Evolutionary conservation across 805 yeast genomes (phyloP), one percentile per base, ranked within the genome.

Genomic region (Myxozyma geophila): DNA sequence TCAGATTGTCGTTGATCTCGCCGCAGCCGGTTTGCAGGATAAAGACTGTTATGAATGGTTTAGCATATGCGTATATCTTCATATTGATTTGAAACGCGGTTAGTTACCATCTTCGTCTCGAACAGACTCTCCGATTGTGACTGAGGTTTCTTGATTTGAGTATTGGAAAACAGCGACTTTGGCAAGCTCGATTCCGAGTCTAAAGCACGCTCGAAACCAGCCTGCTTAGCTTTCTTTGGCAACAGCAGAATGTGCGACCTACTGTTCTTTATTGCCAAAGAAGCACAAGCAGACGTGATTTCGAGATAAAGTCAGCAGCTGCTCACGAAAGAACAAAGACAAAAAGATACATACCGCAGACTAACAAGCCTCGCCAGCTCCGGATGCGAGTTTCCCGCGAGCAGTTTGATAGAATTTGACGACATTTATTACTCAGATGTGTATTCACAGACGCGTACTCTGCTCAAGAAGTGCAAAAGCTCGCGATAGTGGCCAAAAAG

Each of bases 91-190:
- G n/a, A 21, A 58, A 39, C 8, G 28, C 39, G 7, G 21, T 19
- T 10, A 19, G 33, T 59, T 21, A 66, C 70, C 73, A 71, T 91
- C 97, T 74, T 92, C 96, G 73, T 92, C 97, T 76, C 97, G 84
- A 33, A 91, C 89, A 41, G 93, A 86, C 74, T 91, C 97, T 40
- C 91, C 92, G 63, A 91, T 87, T 37, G 91, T 84, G 15, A 93
- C 93, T 1, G 96, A 89, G 1, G 96, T 89, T 77, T 93, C 98
- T 71, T 84, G 86, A 74, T 91, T 93, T 44, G 96, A 85, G 76
- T 90, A 90, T 74, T 90, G 92, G 68, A 88, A 87, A 12, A 92
- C 96, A 52, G 88, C 87, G 23, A 93, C 86, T 64, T 87, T 87
- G 55, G 96, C 85, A 50, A 90, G 79, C 12, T 83, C 83, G 15